phyloP scores from a whole-genome alignment of 176 grass and related monocot species.

The Hsuehochloa calcarea region DNA sequence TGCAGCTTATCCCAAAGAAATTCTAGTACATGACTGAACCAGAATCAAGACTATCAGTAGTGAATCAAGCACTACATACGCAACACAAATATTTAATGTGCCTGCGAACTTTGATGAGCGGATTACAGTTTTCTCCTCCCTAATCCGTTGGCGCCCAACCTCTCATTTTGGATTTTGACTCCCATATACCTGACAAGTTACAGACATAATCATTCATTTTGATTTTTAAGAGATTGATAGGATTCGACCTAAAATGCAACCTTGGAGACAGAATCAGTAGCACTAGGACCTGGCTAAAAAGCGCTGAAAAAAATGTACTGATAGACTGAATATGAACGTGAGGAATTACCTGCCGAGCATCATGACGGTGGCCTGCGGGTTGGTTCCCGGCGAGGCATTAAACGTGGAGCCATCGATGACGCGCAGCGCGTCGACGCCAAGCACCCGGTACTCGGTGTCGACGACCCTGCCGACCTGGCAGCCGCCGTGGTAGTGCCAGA shows the following conservation, averaged over 20 bases:
- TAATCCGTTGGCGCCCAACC: constrained; percentile 24
- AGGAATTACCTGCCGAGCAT: constrained; percentile 77
- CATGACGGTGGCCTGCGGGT: constrained; percentile 92
- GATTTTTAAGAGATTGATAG: constrained; percentile 6
- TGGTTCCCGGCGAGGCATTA: constrained; percentile 71
- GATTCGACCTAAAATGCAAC: constrained; percentile 31
- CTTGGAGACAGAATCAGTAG: constrained; percentile 22
- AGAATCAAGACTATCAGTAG: background rate
- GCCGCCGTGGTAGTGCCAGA: constrained; percentile 93
- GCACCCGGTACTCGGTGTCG: constrained; percentile 60
- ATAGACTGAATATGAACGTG: background rate
- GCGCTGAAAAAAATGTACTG: constrained; percentile 6
- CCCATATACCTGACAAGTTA: constrained; percentile 75
- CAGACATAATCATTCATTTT: constrained; percentile 26
- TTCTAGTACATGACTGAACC: background rate
- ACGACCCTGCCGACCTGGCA: constrained; percentile 79
- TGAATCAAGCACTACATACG: background rate
- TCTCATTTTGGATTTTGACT: constrained; percentile 60
- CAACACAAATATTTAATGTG: background rate
- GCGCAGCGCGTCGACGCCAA: constrained; percentile 45
- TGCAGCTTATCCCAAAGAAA: background rate
- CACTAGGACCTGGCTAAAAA: constrained; percentile 42
- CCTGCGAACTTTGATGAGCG: background rate
- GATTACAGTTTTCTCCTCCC: constrained; percentile 10
- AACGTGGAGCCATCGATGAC: constrained; percentile 74